Evolutionary conservation across 169 alveolate genomes (phyloP), one percentile per base, ranked within the genome.

Genomic region (Besnoitia besnoiti): DNA sequence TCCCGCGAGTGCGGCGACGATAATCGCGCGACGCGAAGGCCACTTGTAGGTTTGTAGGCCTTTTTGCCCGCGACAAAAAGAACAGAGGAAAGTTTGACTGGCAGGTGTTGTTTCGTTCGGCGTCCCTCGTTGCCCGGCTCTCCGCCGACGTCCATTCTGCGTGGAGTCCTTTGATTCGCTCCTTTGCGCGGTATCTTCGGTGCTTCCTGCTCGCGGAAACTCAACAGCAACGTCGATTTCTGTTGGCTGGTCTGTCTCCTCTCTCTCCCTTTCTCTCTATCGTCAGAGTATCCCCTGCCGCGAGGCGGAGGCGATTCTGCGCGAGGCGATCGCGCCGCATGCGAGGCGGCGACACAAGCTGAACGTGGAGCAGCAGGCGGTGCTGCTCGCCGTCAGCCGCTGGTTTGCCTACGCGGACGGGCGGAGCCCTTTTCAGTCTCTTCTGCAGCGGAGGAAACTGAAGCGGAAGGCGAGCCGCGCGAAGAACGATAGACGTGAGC

Each of bases 381-480:
- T 85, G 42, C 77, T 89, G 3, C 55, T 62, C 24, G 92, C 88
- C 33, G 49, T 73, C 37, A 44, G 85, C 12, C 27, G 92, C 33
- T 89, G 92, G 92, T 73, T 89, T 59, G 77, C 50, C 42, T 89
- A 67, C 77, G 33, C 76, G 75, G 87, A 89, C 39, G 92, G 87
- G 76, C 51, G 87, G 30, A 85, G 87, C 51, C 92, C 92, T 7
- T 89, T 89, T 44, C 85, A 33, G 39, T 27, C 47, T 67, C 55
- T 46, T 0, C 24, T 55, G 87, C 35, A 0, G 62, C n/a, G n/a
- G 30, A 16, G 1, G 61, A 40, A 40, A 46, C 16, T 0, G 82
- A 35, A 55, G 91, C n/a, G 19, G 42, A 85, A 24, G 37, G 37
- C 0, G 67, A 40, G 87, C 35, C 0, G 62, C n/a, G n/a, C 30